Conservation (phyloP, 73 alveolate species). For the Loxodes magnus region DNA sequence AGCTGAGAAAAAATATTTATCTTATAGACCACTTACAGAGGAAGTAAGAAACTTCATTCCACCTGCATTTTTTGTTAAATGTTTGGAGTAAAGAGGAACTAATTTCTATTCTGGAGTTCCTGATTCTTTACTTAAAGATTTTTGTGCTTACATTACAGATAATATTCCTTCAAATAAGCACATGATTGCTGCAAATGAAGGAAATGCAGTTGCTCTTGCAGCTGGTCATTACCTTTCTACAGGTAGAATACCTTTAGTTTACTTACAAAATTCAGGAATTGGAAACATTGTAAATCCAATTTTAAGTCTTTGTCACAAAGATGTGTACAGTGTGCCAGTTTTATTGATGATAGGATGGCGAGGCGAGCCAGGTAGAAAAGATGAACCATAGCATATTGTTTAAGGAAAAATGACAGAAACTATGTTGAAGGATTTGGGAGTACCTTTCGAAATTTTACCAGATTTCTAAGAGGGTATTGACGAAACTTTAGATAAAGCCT, state of each 20-base stretch:
- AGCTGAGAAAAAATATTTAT: constrained; percentile 53
- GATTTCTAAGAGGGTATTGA: constrained; percentile 74
- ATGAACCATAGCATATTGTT: constrained; percentile 85
- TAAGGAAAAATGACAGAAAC: constrained; percentile 72
- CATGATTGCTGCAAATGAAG: constrained; percentile 86
- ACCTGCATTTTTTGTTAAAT: constrained; percentile 32
- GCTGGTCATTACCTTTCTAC: constrained; percentile 90
- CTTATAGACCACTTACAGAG: too few species aligned
- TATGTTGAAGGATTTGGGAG: constrained; percentile 64
- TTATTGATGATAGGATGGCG: constrained; percentile 88
- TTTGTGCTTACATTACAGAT: constrained; percentile 29
- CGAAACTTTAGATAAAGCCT: constrained; percentile 39
- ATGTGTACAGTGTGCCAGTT: constrained; percentile 84
- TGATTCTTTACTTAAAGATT: constrained; percentile 76
- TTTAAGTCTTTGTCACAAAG: constrained; percentile 56
- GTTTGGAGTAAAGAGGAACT: constrained; percentile 36
- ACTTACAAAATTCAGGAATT: constrained; percentile 83
- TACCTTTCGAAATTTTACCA: constrained; percentile 67
- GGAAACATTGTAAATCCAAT: constrained; percentile 87
- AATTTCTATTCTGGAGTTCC: constrained; percentile 90
- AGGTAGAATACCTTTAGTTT: constrained; percentile 67
- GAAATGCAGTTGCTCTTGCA: constrained; percentile 81
- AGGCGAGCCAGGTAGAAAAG: constrained; percentile 90
- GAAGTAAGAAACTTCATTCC: constrained; percentile 34
- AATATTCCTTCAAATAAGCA: constrained; percentile 40